Evolutionary conservation across 495 filamentous ascomycete species (phyloP).

Genomic region (Trichoderma orchidacearum): DNA sequence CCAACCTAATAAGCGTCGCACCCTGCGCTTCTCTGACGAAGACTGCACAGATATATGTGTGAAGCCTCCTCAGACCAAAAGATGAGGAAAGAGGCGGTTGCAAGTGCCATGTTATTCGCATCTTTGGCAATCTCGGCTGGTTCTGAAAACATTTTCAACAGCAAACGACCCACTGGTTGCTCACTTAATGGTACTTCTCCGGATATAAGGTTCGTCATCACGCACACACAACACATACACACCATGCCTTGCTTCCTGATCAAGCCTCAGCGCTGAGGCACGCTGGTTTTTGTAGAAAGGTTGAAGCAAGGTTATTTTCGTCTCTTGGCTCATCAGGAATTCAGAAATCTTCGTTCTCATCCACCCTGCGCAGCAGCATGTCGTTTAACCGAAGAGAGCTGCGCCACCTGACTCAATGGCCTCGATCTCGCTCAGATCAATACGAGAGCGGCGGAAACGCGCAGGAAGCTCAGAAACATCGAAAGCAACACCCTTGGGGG

Average conservation of each 20-base stretch:
- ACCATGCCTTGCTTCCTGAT: neutral
- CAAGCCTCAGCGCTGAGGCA: neutral
- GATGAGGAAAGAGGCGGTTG: neutral
- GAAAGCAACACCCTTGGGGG: slow-evolving; percentile 64
- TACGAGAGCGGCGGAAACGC: slow-evolving; percentile 63
- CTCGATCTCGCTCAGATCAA: slow-evolving; percentile 78
- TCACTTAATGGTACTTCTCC: too few relatives aligned
- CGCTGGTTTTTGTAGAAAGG: neutral
- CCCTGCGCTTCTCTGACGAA: too few relatives aligned
- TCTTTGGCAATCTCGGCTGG: neutral
- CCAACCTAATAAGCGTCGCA: too few relatives aligned
- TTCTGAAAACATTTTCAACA: too few relatives aligned
- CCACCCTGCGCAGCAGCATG: neutral
- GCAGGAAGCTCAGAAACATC: slow-evolving; percentile 77
- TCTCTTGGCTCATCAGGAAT: neutral
- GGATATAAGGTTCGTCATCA: neutral
- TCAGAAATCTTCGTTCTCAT: neutral
- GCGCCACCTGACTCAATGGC: slow-evolving; percentile 89
- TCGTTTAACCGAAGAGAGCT: slow-evolving; percentile 11
- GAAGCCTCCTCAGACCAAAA: neutral
- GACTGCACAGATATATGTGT: too few relatives aligned
- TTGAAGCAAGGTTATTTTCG: neutral
- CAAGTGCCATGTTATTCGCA: neutral
- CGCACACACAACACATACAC: too few relatives aligned
- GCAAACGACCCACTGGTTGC: too few relatives aligned